Conservation (phyloP, 805 yeast species). For the Candida vaughaniae region DNA sequence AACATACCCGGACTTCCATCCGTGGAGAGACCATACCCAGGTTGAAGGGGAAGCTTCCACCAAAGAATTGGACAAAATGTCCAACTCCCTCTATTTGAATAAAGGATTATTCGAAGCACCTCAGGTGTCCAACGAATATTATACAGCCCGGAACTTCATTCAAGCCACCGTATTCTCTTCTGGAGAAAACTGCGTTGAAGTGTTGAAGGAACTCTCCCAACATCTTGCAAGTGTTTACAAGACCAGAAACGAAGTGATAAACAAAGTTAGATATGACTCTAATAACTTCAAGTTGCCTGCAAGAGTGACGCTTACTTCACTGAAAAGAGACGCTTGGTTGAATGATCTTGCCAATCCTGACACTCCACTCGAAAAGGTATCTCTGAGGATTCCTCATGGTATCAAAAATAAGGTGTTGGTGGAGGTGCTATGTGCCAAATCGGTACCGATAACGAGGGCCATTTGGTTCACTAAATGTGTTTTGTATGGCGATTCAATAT, state of each 20-base stretch:
- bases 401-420: conserved; percentile 68
- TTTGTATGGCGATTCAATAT: conserved; percentile 64
- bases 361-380: conserved; percentile 63
- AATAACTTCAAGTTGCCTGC: conserved; percentile 73
- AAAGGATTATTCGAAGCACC: conserved; percentile 72
- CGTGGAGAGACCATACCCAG: conserved; percentile 61
- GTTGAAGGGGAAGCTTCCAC: conserved; percentile 16
- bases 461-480: conserved; percentile 91
- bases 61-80: conserved; percentile 51
- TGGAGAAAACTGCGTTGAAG: conserved; percentile 32
- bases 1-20: conserved; percentile 66
- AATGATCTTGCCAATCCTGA: conserved; percentile 69
- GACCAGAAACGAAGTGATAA: conserved; percentile 39
- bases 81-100: conserved; percentile 51
- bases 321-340: conserved; percentile 82
- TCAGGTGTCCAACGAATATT: conserved; percentile 60
- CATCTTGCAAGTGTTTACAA: conserved; percentile 38
- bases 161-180: conserved; percentile 42
- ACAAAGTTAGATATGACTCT: conserved; percentile 33
- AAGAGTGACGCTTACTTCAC: conserved; percentile 85
- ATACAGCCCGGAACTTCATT: conserved; percentile 65
- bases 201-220: conserved; percentile 36
- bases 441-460: conserved; percentile 77
- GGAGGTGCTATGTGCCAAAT: conserved; percentile 67
- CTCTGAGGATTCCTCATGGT: conserved; percentile 89